phyloP scores from a whole-genome alignment of 1,139 yeast genomes.

The Chernovozyma sophiae-reginae region DNA sequence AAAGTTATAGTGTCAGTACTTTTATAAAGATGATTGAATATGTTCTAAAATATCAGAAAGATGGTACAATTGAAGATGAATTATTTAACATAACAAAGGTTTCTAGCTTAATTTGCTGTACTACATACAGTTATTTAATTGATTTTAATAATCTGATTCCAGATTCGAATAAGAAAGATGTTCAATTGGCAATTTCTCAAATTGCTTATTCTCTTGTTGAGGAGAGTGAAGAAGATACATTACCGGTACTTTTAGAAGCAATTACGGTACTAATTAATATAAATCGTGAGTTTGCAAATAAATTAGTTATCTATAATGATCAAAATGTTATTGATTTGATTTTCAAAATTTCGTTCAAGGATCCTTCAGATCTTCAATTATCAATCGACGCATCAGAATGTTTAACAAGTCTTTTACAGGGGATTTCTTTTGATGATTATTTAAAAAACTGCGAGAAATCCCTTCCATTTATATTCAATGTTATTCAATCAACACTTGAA shows the following conservation, averaged over 20 bases:
- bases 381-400: constrained; percentile 60
- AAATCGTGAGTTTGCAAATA: constrained; percentile 31
- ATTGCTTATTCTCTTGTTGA: constrained; percentile 41
- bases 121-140: constrained; percentile 49
- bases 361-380: constrained; percentile 70
- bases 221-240: constrained; percentile 78
- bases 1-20: constrained; percentile 34
- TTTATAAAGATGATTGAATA: constrained; percentile 31
- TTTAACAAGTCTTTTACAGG: constrained; percentile 53
- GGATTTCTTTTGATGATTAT: constrained; percentile 44
- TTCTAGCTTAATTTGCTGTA: constrained; percentile 49
- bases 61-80: constrained; percentile 14
- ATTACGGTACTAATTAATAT: constrained; percentile 52
- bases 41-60: constrained; percentile 14
- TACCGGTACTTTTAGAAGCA: constrained; percentile 71
- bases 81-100: constrained; percentile 32
- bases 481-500: constrained; percentile 23
- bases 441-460: constrained; percentile 47
- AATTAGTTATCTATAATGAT: constrained; percentile 14
- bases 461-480: constrained; percentile 45
- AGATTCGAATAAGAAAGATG: constrained; percentile 11
- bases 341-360: constrained; percentile 63
- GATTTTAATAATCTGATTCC: constrained; percentile 24
- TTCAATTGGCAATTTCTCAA: constrained; percentile 28
- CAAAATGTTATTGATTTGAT: constrained; percentile 45